Evolutionary conservation across 352 stramenopile species (phyloP).

Genomic region (Globisporangium canariense): DNA sequence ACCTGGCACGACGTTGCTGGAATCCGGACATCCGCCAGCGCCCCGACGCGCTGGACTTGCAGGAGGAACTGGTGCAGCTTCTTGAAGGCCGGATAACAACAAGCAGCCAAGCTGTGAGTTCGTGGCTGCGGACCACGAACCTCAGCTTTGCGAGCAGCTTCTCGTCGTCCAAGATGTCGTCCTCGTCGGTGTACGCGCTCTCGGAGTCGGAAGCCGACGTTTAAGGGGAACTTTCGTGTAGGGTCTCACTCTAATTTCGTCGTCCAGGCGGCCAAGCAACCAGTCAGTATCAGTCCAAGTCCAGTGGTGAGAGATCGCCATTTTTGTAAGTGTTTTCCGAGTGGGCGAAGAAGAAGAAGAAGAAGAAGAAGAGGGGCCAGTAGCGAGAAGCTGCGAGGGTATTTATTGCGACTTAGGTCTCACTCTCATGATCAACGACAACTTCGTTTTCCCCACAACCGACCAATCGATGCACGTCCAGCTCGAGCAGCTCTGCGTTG

Average conservation of each 20-base stretch:
- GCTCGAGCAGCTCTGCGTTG: too few relatives aligned
- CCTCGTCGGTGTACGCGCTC: conserved; percentile 32
- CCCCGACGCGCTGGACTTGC: conserved; percentile 62
- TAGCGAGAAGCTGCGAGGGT: not conserved
- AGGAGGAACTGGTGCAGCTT: conserved; percentile 69
- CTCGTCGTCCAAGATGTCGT: conserved; percentile 43
- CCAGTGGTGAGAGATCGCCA: not conserved
- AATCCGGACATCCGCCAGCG: conserved; percentile 39
- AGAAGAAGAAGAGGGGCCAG: not conserved
- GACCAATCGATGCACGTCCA: too few relatives aligned
- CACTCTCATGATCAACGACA: too few relatives aligned
- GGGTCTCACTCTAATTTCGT: conserved; percentile 4
- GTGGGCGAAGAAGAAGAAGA: not conserved
- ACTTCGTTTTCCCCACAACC: too few relatives aligned
- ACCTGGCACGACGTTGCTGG: conserved; percentile 45
- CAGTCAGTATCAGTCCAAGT: conserved; percentile 1
- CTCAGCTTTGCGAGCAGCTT: conserved; percentile 36
- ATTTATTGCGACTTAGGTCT: conserved; percentile 1
- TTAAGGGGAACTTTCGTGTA: conserved; percentile 9
- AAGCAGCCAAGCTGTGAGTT: conserved; percentile 35
- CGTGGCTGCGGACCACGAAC: conserved; percentile 55
- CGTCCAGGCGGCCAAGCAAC: not conserved
- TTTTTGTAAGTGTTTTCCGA: conserved; percentile 7
- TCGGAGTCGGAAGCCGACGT: conserved; percentile 33
- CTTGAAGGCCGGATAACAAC: conserved; percentile 62